Evolutionary conservation across 2,329 filamentous ascomycete species (phyloP), one percentile per base, ranked within the genome.

Genomic region (Sarocladium brachiariae): DNA sequence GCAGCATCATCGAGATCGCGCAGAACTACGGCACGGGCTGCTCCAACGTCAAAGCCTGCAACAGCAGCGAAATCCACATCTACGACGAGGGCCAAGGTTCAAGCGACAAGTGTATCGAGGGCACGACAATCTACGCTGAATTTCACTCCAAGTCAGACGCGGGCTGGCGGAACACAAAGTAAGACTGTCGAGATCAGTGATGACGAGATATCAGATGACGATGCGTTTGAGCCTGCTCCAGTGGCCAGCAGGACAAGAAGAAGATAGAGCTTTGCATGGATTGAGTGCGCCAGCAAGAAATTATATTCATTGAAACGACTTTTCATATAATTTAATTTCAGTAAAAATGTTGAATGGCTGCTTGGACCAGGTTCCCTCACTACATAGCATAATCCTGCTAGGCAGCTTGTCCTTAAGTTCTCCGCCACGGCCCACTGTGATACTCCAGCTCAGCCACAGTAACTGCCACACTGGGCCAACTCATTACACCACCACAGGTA

Each of bases 151-250:
- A 69, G 64, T 52, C 77, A 80, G 61, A 74, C 1, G 77, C 47
- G 48, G 30, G n/a, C n/a, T 10, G 47, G 25, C 11, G 27, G 46
- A 16, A 38, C 41, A 19, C 39, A 37, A 8, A 49, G 59, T 76
- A 69, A 73, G 33, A 70, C 72, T n/a, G 59, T 78, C 14, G 79
- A 83, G 59, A 76, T 84, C 50, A 84, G 81, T 54, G 80, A 83
- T 52, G 81, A 85, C 59, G 81, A 83, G 62, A 82, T 85, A 39
- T 80, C 76, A 0, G 78, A 81, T 51, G 78, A 82, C 38, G 77
- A 81, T 62, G 66, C 73, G 0, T 84, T 85, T 62, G 79, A 83
- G 62, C 70, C 76, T 5, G 70, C 74, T 47, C 73, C 73, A 0
- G 56, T 61, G 11, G 55, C 65, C 16, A 63, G 58, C n/a, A 57